phyloP scores from a whole-genome alignment of 257 asterid genomes.

The Nicotiana paniculata region DNA sequence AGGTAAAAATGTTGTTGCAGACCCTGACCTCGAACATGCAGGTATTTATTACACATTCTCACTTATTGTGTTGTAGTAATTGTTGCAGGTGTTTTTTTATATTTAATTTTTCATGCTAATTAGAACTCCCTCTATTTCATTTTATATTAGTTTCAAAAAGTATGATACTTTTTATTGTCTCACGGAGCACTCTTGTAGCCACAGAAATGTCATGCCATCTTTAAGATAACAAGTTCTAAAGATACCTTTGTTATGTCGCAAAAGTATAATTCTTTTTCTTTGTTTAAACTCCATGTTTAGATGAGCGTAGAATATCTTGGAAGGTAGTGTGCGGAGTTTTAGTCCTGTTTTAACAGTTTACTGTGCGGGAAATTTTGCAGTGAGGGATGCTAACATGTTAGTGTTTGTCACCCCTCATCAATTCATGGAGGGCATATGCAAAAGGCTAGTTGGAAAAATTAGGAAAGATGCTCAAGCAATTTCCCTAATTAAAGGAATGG shows the following conservation, averaged over 20 bases:
- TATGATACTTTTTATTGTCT: too few species aligned
- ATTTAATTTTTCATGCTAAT: neutral
- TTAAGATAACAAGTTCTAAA: too few species aligned
- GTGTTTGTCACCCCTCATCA: slow-evolving; percentile 91
- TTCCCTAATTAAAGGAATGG: slow-evolving; percentile 84
- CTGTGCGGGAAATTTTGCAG: slow-evolving; percentile 30
- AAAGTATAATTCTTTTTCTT: too few species aligned
- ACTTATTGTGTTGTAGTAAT: neutral
- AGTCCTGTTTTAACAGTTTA: neutral
- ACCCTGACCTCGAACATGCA: slow-evolving; percentile 72
- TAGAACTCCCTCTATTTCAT: too few species aligned
- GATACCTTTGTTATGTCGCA: too few species aligned
- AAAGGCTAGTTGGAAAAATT: slow-evolving; percentile 50
- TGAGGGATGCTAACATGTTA: slow-evolving; percentile 68
- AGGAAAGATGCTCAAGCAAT: slow-evolving; percentile 61
- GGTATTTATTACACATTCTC: slow-evolving; percentile 30
- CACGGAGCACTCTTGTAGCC: too few species aligned
- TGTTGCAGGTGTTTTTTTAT: neutral
- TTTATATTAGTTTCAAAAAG: too few species aligned
- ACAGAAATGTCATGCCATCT: too few species aligned
- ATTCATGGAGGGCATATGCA: slow-evolving; percentile 91
- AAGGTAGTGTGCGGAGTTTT: neutral
- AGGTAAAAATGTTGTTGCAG: slow-evolving; percentile 72
- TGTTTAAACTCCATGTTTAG: too few species aligned
- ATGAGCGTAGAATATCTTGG: neutral